Conservation (phyloP, 83 land plant species). For the Thuja plicata region DNA sequence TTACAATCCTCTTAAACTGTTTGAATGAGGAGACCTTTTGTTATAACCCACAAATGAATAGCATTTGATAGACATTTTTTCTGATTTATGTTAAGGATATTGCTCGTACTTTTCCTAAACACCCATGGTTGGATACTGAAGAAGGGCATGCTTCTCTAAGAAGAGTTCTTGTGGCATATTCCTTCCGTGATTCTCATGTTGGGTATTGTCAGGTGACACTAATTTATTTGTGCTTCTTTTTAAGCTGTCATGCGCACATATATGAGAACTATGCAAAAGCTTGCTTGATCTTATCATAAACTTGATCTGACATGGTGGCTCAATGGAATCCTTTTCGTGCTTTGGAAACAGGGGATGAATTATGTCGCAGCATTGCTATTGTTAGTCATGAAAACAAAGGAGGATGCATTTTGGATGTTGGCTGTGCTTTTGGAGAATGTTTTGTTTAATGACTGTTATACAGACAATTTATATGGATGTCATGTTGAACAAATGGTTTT, state of each 20-base stretch:
- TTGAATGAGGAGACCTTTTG: neutral
- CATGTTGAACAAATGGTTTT: constrained; percentile 54
- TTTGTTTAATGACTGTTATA: constrained; percentile 37
- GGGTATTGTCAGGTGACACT: constrained; percentile 52
- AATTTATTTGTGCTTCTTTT: neutral
- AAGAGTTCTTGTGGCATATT: constrained; percentile 45
- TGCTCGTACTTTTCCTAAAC: constrained; percentile 52
- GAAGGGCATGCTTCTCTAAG: constrained; percentile 41
- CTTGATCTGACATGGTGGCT: neutral
- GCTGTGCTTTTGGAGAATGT: constrained; percentile 52
- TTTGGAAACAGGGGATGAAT: constrained; percentile 45
- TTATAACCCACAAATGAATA: neutral
- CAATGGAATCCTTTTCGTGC: neutral
- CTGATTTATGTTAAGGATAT: constrained; percentile 32
- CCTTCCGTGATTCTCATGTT: constrained; percentile 58
- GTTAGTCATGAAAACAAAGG: constrained; percentile 55
- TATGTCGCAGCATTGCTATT: constrained; percentile 51
- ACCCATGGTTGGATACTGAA: constrained; percentile 50
- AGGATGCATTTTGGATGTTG: constrained; percentile 60
- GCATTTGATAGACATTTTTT: neutral
- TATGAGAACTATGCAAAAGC: neutral
- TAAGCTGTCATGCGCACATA: neutral
- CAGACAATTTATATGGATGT: constrained; percentile 48
- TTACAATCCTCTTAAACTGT: neutral
- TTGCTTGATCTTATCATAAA: neutral